These are phyloP conservation scores for Blastomyces parvus DNA, from an alignment of 2,329 filamentous ascomycete species.

Conservation along the genomic window DNA sequence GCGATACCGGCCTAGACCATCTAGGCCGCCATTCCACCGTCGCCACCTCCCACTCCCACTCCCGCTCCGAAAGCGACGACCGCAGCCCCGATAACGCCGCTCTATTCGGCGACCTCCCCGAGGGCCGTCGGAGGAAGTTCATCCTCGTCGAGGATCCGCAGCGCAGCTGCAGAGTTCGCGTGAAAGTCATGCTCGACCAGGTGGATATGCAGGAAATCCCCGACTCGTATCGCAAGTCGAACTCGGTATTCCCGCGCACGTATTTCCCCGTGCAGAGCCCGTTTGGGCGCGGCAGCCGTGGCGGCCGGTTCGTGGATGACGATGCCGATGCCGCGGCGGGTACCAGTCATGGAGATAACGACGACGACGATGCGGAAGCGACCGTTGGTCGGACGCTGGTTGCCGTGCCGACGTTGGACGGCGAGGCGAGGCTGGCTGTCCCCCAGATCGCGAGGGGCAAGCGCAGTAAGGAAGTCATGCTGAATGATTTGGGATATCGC, in stretches of 20 bases:
- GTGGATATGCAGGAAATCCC: conserved; percentile 94
- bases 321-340: conserved; percentile 60
- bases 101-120: conserved; percentile 79
- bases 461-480: conserved; percentile 71
- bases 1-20: conserved; percentile 43
- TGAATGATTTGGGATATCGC: conserved; percentile 87
- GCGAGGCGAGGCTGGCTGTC: conserved; percentile 65
- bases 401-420: conserved; percentile 53
- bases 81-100: conserved; percentile 34
- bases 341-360: conserved; percentile 40
- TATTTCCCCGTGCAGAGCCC: conserved; percentile 84
- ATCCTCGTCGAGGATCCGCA: conserved; percentile 88
- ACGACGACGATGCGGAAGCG: conserved; percentile 23
- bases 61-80: conserved; percentile 20
- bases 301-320: conserved; percentile 63
- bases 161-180: conserved; percentile 68
- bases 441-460: conserved; percentile 61
- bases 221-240: conserved; percentile 83
- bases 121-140: conserved; percentile 89
- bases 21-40: conserved; percentile 28
- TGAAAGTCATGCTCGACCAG: conserved; percentile 84
- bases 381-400: conserved; percentile 44
- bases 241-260: conserved; percentile 80
- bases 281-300: conserved; percentile 59
- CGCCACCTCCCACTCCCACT: conserved; percentile 27